These are phyloP conservation scores for Fraxinus ornus DNA, from an alignment of 305 asterid genomes.

Conservation along the genomic window DNA sequence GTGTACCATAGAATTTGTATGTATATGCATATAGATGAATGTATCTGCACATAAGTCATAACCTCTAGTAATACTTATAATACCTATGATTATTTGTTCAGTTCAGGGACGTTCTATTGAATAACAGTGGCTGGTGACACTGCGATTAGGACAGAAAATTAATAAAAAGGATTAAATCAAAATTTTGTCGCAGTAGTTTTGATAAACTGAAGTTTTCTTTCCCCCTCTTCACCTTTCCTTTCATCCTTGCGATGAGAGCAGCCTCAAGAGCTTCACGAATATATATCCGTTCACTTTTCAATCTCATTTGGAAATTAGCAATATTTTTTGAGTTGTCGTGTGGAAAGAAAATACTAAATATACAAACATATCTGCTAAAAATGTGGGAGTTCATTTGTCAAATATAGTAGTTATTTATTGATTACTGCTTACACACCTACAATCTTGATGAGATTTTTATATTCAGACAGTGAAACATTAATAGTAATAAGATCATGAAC, in stretches of 20 bases:
- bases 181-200: not conserved
- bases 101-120: constrained; percentile 9
- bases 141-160: constrained; percentile 11
- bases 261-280: not conserved
- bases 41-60: constrained; percentile 1
- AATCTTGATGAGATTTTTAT: constrained; percentile 7
- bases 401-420: not conserved
- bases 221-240: not conserved
- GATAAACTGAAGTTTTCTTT: not conserved
- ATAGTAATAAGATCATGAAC: constrained; percentile 1
- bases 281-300: not conserved
- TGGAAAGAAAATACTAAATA: constrained; percentile 12
- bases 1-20: not conserved
- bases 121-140: not conserved
- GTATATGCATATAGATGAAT: not conserved
- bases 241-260: not conserved
- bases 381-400: not conserved
- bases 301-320: not conserved
- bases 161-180: not conserved
- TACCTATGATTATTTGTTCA: constrained; percentile 4
- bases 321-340: not conserved
- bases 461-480: not conserved
- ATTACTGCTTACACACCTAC: constrained; percentile 12
- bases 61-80: not conserved
- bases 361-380: constrained; percentile 2